Evolutionary conservation across 192 early-diverging fungal species (phyloP).

Genomic region (Spizellomyces sp.): DNA sequence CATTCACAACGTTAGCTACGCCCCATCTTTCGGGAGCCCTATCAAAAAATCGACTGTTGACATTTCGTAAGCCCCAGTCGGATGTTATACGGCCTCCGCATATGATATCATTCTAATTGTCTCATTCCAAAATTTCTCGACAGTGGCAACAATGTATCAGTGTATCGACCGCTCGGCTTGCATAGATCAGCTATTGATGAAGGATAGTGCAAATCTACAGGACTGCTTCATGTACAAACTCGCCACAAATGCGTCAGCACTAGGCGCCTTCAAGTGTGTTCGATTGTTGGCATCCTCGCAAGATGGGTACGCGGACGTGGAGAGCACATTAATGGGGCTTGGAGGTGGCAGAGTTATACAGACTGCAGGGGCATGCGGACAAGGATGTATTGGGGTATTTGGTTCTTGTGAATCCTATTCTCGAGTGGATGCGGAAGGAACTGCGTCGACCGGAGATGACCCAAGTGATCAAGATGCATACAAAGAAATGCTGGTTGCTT

Average conservation of each 20-base stretch:
- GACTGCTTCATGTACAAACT: slow-evolving; percentile 22
- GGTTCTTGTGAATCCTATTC: too few species aligned
- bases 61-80: neutral
- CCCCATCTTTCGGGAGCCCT: slow-evolving; percentile 28
- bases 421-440: too few species aligned
- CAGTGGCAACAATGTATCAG: slow-evolving; percentile 15
- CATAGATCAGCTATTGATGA: slow-evolving; percentile 24
- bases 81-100: neutral
- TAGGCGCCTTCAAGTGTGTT: slow-evolving; percentile 20
- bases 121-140: neutral
- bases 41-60: slow-evolving; percentile 16
- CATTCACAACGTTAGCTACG: slow-evolving; percentile 32
- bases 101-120: neutral
- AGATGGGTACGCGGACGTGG: slow-evolving; percentile 27
- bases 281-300: slow-evolving; percentile 28
- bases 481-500: slow-evolving; percentile 16
- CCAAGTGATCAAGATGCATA: slow-evolving; percentile 4
- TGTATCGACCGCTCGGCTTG: slow-evolving; percentile 10
- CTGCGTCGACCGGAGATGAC: neutral
- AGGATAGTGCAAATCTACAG: slow-evolving; percentile 9
- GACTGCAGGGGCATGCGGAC: neutral
- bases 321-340: slow-evolving; percentile 5
- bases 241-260: neutral
- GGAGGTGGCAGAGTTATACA: neutral
- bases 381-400: neutral